These are phyloP conservation scores for Cyclotella distinguenda DNA, from an alignment of 108 stramenopile genomes.

Conservation along the genomic window DNA sequence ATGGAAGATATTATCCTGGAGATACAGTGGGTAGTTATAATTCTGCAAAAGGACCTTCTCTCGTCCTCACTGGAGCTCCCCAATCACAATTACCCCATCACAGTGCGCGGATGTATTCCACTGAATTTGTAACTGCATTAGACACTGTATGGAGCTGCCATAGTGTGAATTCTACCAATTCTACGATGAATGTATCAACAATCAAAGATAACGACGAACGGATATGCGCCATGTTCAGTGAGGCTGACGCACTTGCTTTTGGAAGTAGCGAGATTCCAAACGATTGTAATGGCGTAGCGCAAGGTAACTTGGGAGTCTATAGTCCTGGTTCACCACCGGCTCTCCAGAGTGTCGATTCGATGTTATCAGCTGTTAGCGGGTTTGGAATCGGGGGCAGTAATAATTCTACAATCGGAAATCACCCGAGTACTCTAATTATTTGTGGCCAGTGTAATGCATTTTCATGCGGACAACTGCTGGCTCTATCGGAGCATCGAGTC, in stretches of 20 bases:
- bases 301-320: neutral
- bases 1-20: neutral
- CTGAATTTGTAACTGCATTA: conserved; percentile 37
- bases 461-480: conserved; percentile 80
- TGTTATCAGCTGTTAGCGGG: conserved; percentile 26
- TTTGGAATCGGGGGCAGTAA: neutral
- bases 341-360: conserved; percentile 28
- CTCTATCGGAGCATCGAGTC: conserved; percentile 81
- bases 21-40: neutral
- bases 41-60: conserved; percentile 5
- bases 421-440: conserved; percentile 67
- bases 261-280: conserved; percentile 12
- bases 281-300: neutral
- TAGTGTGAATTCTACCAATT: neutral
- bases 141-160: conserved; percentile 15
- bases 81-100: too few species aligned
- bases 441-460: conserved; percentile 77
- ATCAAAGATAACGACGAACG: conserved; percentile 55
- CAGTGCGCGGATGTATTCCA: too few species aligned
- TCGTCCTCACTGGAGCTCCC: conserved; percentile 38
- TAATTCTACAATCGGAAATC: conserved; percentile 53
- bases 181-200: neutral
- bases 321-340: conserved; percentile 44
- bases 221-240: conserved; percentile 70
- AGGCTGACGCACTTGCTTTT: conserved; percentile 79